Percentiles rank a stretch among this genome's conserved stretches.
Conservation (phyloP, 768 basidiomycete species). For the Boletus fagicola region DNA sequence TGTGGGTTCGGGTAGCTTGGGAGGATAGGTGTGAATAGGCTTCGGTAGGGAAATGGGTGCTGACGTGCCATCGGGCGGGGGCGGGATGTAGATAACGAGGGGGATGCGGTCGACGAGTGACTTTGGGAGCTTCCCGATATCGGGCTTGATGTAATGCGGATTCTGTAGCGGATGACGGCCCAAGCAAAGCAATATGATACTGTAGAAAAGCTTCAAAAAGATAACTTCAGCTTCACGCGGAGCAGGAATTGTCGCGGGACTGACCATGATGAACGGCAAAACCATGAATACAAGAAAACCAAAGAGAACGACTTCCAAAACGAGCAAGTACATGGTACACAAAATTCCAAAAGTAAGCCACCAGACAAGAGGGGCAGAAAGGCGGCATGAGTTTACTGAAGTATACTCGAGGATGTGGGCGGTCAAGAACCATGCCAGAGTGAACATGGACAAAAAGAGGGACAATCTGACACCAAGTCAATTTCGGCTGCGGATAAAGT, state of each 20-base stretch:
- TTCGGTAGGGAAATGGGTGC: constrained; percentile 44
- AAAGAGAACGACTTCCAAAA: constrained; percentile 68
- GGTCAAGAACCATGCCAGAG: constrained; percentile 79
- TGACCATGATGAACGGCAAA: constrained; percentile 74
- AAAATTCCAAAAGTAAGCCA: constrained; percentile 82
- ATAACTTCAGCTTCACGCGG: constrained; percentile 6
- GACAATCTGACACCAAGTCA: constrained; percentile 43
- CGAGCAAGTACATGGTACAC: constrained; percentile 75
- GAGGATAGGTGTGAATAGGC: constrained; percentile 61
- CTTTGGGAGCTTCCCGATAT: constrained; percentile 72
- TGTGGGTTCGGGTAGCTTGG: constrained; percentile 38
- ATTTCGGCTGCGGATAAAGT: background rate
- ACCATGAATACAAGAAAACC: constrained; percentile 76
- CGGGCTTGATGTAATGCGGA: constrained; percentile 70
- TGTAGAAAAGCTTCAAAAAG: constrained; percentile 63
- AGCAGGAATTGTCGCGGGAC: constrained; percentile 26
- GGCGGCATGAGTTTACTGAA: constrained; percentile 69
- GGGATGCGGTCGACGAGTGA: constrained; percentile 76
- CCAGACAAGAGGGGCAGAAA: constrained; percentile 78
- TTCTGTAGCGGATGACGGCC: constrained; percentile 80
- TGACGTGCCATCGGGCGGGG: constrained; percentile 55
- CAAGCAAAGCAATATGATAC: constrained; percentile 72
- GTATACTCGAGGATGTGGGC: constrained; percentile 81
- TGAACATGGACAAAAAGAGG: constrained; percentile 63
- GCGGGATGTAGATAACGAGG: constrained; percentile 81